Evolutionary conservation across 495 filamentous ascomycete genomes (phyloP), one percentile per base, ranked within the genome.

Genomic region (Penicillium cinerascens): DNA sequence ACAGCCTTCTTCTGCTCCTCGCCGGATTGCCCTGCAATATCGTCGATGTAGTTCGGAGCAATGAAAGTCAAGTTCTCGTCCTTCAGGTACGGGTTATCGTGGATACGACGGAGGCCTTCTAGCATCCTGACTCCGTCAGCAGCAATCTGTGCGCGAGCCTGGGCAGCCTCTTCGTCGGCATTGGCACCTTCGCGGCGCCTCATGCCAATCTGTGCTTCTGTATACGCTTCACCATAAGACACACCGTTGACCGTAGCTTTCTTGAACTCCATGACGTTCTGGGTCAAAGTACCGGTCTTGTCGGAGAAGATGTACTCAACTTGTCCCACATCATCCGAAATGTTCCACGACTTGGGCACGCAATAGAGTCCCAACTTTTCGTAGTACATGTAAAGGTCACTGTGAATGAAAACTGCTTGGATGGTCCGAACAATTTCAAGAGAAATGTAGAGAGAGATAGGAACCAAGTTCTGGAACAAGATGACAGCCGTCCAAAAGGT

Each of bases 211-310:
- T 95, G 87, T 0, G 95, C 95, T 69, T 99, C 95, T 0, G 95
- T 97, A 63, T 95, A 97, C 0, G 95, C 95, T 71, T 97, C 95
- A 40, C 95, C 95, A 61, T 99, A 99, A 8, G 92, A 82, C 47
- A 91, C 78, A 9, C 95, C 93, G 63, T 97, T 97, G 66, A 99
- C 85, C 16, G 89, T 95, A 52, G 84, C 87, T 64, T 99, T 99
- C 69, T 97, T 97, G 82, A 97, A 99, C 71, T 99, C 95, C 95
- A 99, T 99, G 44, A 97, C 90, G 65, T 99, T 99, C 63, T 99
- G 95, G 6, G 95, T 99, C 58, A 99, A 73, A 4, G 95, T 99
- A 33, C 95, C 95, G 2, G 95, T 99, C 71, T 99, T 99, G 75
- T 99, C 95, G 1, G 95, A 97, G 75, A 99, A 99, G 56, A 99